These are phyloP conservation scores for Flaveria sonorensis DNA, from an alignment of 129 eudicot genomes.

Conservation along the genomic window DNA sequence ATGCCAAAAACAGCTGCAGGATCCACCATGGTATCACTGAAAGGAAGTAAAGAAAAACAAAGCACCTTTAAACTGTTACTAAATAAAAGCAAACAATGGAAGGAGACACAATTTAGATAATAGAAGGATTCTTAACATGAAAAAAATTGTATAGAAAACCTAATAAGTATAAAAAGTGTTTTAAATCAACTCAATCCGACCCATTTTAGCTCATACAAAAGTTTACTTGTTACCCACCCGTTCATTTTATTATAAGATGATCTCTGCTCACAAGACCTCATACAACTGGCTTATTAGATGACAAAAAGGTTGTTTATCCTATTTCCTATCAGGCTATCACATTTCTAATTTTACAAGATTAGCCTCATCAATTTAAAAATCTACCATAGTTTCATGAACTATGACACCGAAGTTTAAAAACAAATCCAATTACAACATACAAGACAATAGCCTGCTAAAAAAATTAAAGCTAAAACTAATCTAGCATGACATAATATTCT, in stretches of 20 bases:
- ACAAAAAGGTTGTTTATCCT: background rate
- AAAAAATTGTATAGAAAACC: background rate
- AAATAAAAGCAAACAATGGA: background rate
- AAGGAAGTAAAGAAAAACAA: slow-evolving; percentile 20
- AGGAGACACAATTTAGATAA: background rate
- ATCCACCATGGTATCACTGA: slow-evolving; percentile 83
- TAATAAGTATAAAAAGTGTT: background rate
- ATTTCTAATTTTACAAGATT: slow-evolving; percentile 3
- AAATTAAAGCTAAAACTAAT: background rate
- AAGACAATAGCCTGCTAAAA: background rate
- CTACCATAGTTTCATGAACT: background rate
- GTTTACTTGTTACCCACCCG: background rate
- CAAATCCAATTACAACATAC: background rate
- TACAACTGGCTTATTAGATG: slow-evolving; percentile 1
- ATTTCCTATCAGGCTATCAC: background rate
- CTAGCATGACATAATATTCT: background rate
- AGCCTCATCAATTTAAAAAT: background rate
- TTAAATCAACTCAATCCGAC: background rate
- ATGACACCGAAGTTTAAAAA: background rate
- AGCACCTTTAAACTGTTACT: background rate
- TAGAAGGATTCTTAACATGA: background rate
- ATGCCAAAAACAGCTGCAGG: slow-evolving; percentile 91
- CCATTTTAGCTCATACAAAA: background rate
- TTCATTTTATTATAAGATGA: background rate
- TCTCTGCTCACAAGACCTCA: background rate